These are phyloP conservation scores for Hypoxylon crocopeplum DNA, from an alignment of 495 filamentous ascomycete genomes.

Conservation along the genomic window DNA sequence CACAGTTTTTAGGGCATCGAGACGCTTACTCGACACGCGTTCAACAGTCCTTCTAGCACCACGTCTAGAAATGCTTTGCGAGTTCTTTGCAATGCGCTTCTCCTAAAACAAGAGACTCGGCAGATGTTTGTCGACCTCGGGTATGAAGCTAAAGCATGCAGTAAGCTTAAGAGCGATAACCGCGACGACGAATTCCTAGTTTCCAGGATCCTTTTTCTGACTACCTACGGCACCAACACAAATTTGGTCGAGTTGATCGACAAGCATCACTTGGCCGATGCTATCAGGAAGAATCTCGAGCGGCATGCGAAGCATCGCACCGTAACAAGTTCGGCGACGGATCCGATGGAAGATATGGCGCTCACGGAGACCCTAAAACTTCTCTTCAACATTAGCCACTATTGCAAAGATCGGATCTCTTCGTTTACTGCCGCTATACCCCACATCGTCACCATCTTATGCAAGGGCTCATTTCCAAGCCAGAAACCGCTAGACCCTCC, in stretches of 20 bases:
- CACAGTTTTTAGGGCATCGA: conserved; percentile 70
- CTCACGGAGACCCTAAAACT: conserved; percentile 86
- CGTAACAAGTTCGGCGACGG: conserved; percentile 41
- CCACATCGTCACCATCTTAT: conserved; percentile 75
- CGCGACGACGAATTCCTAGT: conserved; percentile 88
- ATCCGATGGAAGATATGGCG: conserved; percentile 79
- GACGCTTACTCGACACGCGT: conserved; percentile 72
- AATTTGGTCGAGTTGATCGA: conserved; percentile 74
- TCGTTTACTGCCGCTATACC: conserved; percentile 72
- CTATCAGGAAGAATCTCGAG: conserved; percentile 69
- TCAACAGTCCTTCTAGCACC: conserved; percentile 63
- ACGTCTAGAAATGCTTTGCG: conserved; percentile 80
- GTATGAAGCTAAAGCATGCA: conserved; percentile 71
- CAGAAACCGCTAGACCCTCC: conserved; percentile 51
- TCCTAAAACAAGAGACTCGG: conserved; percentile 73
- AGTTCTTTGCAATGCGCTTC: conserved; percentile 85
- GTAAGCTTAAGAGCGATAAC: conserved; percentile 75
- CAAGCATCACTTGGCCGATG: conserved; percentile 71
- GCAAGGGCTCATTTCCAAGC: conserved; percentile 43
- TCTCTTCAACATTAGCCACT: conserved; percentile 84
- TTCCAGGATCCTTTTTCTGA: conserved; percentile 82
- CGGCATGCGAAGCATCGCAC: conserved; percentile 61
- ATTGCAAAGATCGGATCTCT: conserved; percentile 63
- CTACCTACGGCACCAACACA: conserved; percentile 80
- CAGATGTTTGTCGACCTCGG: conserved; percentile 84